Base-by-base conservation (phyloP, 345 rosid species). In the Gossypium ekmanianum region DNA sequence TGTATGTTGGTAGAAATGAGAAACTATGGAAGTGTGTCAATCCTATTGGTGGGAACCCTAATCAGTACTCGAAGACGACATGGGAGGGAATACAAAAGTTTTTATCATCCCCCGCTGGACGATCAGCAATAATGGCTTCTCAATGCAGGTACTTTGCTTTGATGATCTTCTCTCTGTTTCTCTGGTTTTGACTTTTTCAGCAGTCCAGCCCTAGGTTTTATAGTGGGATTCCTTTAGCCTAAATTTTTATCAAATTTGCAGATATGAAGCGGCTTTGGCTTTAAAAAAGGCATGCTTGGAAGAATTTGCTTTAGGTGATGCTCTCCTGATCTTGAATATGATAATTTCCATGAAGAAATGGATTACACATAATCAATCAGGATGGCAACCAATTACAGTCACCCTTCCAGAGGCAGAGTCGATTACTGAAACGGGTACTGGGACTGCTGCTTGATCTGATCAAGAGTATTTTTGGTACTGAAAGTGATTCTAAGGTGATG, bases 1-100 rank as follows among this genome's bases (percentile, higher is more conserved):
- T 94, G 69, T 94, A 87, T 77, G 83, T 92, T 77, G 88, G 89
- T 56, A 88, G 83, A 79, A 80, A 86, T 64, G 91, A 91, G 78
- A 82, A 76, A 78, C 66, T 92, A 47, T 94, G 98, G 98, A 89
- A 71, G 62, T 94, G 97, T 76, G 84, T 87, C 76, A 94, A 94
- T 79, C 91, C 87, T 69, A 79, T 87, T 29, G 88, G 91, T 52
- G 92, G 89, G 14, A 79, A 80, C 64, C 83, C 92, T 71, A 87
- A 86, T 70, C 74, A 81, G 43, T 87, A 79, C 76, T 83, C 87
- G 27, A 86, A 88, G 81, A 73, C 83, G 62, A 85, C 81, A 22
- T 94, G 98, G 98, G 89, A 90, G 78, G 80, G 62, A 43, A 75
- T 92, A 56, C 86, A 85, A 54, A 81, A 76, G 65, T 94, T 84